Base-by-base conservation (phyloP, 2,329 filamentous ascomycete species). In the Ophiosphaerella herpotricha region DNA sequence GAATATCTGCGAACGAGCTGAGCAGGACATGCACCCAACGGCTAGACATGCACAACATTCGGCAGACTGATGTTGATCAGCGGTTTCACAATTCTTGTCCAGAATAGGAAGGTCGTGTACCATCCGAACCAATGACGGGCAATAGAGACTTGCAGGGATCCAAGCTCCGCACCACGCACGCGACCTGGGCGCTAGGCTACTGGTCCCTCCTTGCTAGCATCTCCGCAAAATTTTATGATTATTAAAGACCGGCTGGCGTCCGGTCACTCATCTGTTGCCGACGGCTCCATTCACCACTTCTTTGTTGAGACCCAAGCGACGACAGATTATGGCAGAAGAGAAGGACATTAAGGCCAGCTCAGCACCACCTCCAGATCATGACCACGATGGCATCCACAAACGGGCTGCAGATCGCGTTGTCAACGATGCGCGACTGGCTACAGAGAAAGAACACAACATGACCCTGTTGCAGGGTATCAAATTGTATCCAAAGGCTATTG, bases 401-500 rank as follows among this genome's bases (percentile, higher is more conserved):
- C 54, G 58, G 21, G 62, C 68, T 26, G 64, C 66, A 12, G 57
- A 68, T 43, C 62, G 62, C 24, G 56, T 75, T 41, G 70, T 74
- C 54, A 61, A 70, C 50, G 74, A 77, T 57, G 77, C 77, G 33
- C 73, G 73, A 46, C 66, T 67, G 16, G 78, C 78, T 12, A 77
- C 77, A 4, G 76, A 78, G 38, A 78, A 77, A 49, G 78, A 80
- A 57, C 77, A 77, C 51, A 75, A 68, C 42, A 80, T 80, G 78
- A 77, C 75, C 11, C 77, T 96, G 50, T 67, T 82, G 70, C 85
- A 96, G 76, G 91, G 90, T 55, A 80, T 96, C 71, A 85, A 80
- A 67, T 80, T 94, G 23, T 96, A 96, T 68, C 91, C 90, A 50
- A 93, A 95, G 77, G 91, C 91, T 18, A 86, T 95, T 48, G 82